These are phyloP conservation scores for Mytilinidion resinicola DNA, from an alignment of 495 filamentous ascomycete genomes.

Conservation along the genomic window DNA sequence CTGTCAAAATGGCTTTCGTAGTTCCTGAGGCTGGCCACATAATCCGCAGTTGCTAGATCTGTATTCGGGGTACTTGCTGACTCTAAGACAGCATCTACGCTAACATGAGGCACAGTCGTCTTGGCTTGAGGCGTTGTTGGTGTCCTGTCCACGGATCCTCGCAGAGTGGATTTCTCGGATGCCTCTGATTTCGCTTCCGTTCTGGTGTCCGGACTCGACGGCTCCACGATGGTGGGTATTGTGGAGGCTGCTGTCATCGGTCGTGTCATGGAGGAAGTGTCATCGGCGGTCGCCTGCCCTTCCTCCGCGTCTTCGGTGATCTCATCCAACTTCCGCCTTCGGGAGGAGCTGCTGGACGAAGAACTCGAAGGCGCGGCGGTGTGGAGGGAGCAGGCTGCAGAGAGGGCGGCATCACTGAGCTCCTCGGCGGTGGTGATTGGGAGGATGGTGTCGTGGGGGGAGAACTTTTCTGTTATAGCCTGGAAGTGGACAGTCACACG, in stretches of 20 bases:
- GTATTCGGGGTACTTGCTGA: not conserved
- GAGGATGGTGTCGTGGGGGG: slow-evolving; percentile 79
- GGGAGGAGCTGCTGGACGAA: slow-evolving; percentile 74
- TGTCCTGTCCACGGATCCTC: not conserved
- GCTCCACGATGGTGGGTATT: slow-evolving; percentile 13
- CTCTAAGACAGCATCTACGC: not conserved
- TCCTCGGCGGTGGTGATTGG: slow-evolving; percentile 65
- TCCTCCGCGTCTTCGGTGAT: slow-evolving; percentile 84
- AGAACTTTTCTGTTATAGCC: slow-evolving; percentile 75
- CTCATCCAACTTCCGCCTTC: slow-evolving; percentile 69
- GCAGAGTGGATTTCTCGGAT: not conserved
- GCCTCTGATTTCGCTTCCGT: slow-evolving; percentile 1
- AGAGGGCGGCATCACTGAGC: slow-evolving; percentile 79
- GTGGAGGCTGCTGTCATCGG: slow-evolving; percentile 14
- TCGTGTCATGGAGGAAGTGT: slow-evolving; percentile 6
- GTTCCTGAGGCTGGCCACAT: slow-evolving; percentile 17
- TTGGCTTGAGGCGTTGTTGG: not conserved
- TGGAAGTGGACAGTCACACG: slow-evolving; percentile 93
- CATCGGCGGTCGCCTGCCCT: slow-evolving; percentile 36
- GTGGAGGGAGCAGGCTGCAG: slow-evolving; percentile 83
- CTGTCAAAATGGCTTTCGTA: slow-evolving; percentile 22
- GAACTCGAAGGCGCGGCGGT: slow-evolving; percentile 80
- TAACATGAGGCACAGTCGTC: slow-evolving; percentile 8
- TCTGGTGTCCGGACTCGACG: not conserved
- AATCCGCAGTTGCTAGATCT: not conserved